Evolutionary conservation across 345 rosid species (phyloP).

Genomic region (Salix suchowensis): DNA sequence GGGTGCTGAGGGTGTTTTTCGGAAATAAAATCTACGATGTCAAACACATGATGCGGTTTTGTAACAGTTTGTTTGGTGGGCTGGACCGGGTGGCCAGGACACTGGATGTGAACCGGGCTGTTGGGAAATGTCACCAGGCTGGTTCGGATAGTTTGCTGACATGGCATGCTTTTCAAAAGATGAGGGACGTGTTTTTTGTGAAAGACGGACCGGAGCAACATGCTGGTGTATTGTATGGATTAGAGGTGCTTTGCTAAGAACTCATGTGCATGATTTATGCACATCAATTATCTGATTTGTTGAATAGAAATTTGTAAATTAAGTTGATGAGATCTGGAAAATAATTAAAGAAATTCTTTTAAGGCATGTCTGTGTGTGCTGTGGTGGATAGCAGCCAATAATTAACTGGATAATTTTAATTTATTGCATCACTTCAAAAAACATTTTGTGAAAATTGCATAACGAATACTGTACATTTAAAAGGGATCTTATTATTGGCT

Average conservation of each 20-base stretch:
- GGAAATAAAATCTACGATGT: slow-evolving; percentile 23
- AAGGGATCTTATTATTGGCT: no score
- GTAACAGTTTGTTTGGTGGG: slow-evolving; percentile 23
- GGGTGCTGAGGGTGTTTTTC: slow-evolving; percentile 22
- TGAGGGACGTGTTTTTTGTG: slow-evolving; percentile 28
- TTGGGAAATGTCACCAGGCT: slow-evolving; percentile 45
- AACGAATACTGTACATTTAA: no score
- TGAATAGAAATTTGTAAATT: not conserved
- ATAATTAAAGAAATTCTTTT: not conserved
- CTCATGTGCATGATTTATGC: not conserved
- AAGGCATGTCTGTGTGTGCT: not conserved
- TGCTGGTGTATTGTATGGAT: slow-evolving; percentile 25
- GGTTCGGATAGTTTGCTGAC: slow-evolving; percentile 50
- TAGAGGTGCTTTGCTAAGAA: slow-evolving; percentile 6
- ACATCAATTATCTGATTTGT: not conserved
- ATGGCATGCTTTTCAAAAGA: slow-evolving; percentile 35
- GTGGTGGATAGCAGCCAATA: no score
- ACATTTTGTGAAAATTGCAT: no score
- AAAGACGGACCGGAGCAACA: slow-evolving; percentile 23
- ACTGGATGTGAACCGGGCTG: slow-evolving; percentile 17
- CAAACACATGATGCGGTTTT: slow-evolving; percentile 29
- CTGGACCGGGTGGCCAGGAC: slow-evolving; percentile 26
- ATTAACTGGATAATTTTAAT: no score
- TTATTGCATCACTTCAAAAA: no score
- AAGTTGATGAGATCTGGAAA: not conserved